Conservation (phyloP, 345 rosid species). For the Clarkia xantiana region DNA sequence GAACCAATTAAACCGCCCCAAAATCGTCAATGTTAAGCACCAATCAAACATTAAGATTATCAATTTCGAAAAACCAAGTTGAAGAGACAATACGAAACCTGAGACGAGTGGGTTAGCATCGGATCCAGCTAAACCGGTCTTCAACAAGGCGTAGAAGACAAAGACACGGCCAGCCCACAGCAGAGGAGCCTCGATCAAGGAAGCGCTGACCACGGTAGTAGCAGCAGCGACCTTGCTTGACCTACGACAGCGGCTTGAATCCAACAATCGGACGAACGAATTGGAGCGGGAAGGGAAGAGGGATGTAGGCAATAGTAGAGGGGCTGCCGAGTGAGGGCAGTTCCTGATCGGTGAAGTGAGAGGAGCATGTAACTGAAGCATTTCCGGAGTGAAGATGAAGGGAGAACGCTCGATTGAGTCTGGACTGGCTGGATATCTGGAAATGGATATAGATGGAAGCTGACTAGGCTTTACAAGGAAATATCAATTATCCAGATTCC, state of each 20-base stretch:
- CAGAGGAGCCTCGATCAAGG: slow-evolving; percentile 57
- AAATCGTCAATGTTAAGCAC: neutral
- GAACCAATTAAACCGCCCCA: neutral
- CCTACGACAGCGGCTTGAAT: neutral
- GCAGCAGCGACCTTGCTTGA: slow-evolving; percentile 1
- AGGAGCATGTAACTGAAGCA: too few species aligned
- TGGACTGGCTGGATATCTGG: too few species aligned
- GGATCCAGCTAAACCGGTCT: slow-evolving; percentile 80
- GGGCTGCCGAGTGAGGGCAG: too few species aligned
- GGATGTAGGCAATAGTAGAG: too few species aligned
- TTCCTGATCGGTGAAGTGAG: too few species aligned
- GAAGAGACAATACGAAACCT: slow-evolving; percentile 22
- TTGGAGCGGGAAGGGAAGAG: neutral
- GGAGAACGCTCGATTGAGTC: too few species aligned
- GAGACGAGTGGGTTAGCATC: slow-evolving; percentile 63
- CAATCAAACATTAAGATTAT: neutral
- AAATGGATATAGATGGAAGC: too few species aligned
- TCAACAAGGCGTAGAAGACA: slow-evolving; percentile 66
- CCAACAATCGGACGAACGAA: neutral
- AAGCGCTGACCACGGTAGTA: slow-evolving; percentile 26
- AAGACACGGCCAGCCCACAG: slow-evolving; percentile 81
- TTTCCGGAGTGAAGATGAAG: too few species aligned
- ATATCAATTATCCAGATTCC: too few species aligned
- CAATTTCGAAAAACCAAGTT: neutral
- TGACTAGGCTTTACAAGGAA: too few species aligned